These are phyloP conservation scores for Pyrenochaeta sp. DNA, from an alignment of 2,329 filamentous ascomycete genomes.

Conservation along the genomic window DNA sequence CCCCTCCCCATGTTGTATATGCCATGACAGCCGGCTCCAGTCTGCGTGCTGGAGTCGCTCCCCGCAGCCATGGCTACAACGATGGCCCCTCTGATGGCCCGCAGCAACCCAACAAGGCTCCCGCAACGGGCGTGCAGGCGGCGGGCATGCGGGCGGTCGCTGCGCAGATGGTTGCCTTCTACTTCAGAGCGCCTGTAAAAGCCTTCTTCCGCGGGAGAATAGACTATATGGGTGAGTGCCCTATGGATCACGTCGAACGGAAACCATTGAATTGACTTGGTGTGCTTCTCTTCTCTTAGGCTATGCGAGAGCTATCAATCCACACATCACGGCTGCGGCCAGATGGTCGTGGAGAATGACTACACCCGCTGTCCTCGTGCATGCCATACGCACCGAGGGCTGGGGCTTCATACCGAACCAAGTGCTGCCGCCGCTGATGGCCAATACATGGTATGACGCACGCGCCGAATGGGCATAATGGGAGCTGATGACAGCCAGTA, in stretches of 20 bases:
- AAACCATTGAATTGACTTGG: neutral
- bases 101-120: conserved; percentile 60
- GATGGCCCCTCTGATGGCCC: conserved; percentile 26
- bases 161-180: conserved; percentile 85
- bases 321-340: conserved; percentile 57
- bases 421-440: conserved; percentile 77
- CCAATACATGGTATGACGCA: conserved; percentile 69
- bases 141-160: conserved; percentile 84
- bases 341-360: conserved; percentile 71
- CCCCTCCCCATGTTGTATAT: conserved; percentile 24
- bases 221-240: conserved; percentile 69
- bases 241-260: neutral
- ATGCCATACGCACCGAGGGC: conserved; percentile 73
- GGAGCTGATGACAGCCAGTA: conserved; percentile 49
- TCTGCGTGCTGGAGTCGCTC: conserved; percentile 42
- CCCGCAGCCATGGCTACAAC: conserved; percentile 27
- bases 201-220: conserved; percentile 91
- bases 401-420: conserved; percentile 79
- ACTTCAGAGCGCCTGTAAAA: conserved; percentile 89
- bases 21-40: conserved; percentile 50
- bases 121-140: conserved; percentile 79
- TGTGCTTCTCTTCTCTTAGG: conserved; percentile 24
- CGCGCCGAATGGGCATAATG: neutral
- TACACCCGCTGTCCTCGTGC: conserved; percentile 73
- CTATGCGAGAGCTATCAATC: conserved; percentile 70